These are phyloP conservation scores for Termitomyces sp. DNA, from an alignment of 768 basidiomycete species.

Conservation along the genomic window DNA sequence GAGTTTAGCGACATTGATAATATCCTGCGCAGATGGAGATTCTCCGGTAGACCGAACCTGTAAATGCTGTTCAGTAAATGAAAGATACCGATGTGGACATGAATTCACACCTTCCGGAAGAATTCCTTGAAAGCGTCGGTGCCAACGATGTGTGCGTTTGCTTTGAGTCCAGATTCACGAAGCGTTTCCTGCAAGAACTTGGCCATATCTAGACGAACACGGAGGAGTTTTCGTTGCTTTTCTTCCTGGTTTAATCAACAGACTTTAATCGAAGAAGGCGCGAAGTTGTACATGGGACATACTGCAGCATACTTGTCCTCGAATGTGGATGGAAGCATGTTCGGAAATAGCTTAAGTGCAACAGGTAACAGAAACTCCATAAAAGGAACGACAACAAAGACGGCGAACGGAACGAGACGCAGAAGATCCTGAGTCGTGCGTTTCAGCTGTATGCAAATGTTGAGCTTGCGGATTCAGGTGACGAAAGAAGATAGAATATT, in stretches of 20 bases:
- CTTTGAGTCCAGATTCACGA: constrained; percentile 88
- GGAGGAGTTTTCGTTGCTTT: constrained; percentile 92
- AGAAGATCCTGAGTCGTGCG: constrained; percentile 92
- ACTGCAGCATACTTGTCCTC: constrained; percentile 96
- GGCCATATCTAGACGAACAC: constrained; percentile 96
- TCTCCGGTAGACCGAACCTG: constrained; percentile 94
- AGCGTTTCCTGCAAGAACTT: constrained; percentile 98
- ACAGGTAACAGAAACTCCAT: constrained; percentile 97
- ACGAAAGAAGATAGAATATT: constrained; percentile 6
- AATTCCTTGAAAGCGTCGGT: constrained; percentile 98
- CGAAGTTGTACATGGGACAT: constrained; percentile 5
- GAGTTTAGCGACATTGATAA: constrained; percentile 92
- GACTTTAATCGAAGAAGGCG: neutral
- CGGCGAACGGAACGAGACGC: constrained; percentile 90
- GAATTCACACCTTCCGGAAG: constrained; percentile 81
- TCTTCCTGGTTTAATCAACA: constrained; percentile 64
- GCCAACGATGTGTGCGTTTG: constrained; percentile 88
- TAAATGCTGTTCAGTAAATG: neutral
- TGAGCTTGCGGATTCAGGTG: neutral
- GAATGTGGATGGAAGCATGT: constrained; percentile 97
- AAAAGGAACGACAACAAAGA: constrained; percentile 94
- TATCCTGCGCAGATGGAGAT: constrained; percentile 79
- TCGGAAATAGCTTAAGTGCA: constrained; percentile 95
- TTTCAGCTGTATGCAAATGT: constrained; percentile 51
- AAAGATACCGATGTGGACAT: neutral